phyloP scores from a whole-genome alignment of 352 stramenopile genomes.

The Pythium aphanidermatum region DNA sequence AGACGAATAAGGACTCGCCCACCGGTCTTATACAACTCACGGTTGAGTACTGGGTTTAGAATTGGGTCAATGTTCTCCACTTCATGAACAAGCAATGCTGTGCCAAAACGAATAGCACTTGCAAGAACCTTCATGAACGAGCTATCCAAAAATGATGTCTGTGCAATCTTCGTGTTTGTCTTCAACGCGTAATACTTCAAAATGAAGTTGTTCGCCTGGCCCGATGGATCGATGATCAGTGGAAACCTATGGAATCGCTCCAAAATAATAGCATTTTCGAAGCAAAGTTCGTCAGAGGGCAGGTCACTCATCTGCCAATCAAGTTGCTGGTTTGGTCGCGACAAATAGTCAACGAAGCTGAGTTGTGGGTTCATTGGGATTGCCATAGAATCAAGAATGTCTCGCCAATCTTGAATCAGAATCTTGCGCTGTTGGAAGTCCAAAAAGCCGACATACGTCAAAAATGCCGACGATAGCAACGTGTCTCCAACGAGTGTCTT shows the following conservation, averaged over 20 bases:
- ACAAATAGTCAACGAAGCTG: slow-evolving; percentile 96
- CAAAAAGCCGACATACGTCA: slow-evolving; percentile 99
- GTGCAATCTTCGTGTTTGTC: slow-evolving; percentile 91
- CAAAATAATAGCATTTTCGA: slow-evolving; percentile 99
- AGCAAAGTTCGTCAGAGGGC: slow-evolving; percentile 95
- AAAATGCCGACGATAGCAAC: slow-evolving; percentile 93
- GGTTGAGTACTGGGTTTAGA: slow-evolving; percentile 99
- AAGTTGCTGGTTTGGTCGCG: slow-evolving; percentile 91
- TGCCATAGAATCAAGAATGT: slow-evolving; percentile 91
- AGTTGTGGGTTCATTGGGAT: slow-evolving; percentile 80
- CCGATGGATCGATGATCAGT: slow-evolving; percentile 98
- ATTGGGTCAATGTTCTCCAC: slow-evolving; percentile 99
- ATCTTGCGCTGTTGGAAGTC: slow-evolving; percentile 95
- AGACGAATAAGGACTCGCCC: slow-evolving; percentile 97
- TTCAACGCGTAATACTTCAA: slow-evolving; percentile 96
- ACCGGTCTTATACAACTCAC: slow-evolving; percentile 97
- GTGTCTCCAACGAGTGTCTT: slow-evolving; percentile 96
- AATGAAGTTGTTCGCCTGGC: slow-evolving; percentile 97
- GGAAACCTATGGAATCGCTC: slow-evolving; percentile 96
- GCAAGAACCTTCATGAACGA: slow-evolving; percentile 99
- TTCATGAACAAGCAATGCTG: slow-evolving; percentile 97
- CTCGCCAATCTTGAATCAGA: slow-evolving; percentile 94
- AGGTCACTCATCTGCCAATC: slow-evolving; percentile 96
- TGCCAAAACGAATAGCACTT: slow-evolving; percentile 99
- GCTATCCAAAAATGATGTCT: slow-evolving; percentile 98